These are phyloP conservation scores for Schizonepeta tenuifolia DNA, from an alignment of 257 asterid species.

Conservation along the genomic window DNA sequence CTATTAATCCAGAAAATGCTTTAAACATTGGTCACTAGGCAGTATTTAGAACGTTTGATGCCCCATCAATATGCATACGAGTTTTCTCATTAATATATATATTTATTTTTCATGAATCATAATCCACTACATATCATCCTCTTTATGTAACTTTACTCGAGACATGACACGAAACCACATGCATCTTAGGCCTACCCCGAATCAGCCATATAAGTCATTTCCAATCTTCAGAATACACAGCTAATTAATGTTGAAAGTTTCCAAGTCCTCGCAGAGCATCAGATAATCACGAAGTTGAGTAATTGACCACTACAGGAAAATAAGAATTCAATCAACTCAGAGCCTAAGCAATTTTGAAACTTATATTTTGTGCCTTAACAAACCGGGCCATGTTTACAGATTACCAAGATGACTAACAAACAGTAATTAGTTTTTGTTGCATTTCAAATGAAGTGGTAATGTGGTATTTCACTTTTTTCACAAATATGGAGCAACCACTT, in stretches of 20 bases:
- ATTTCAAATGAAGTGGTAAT: conserved; percentile 4
- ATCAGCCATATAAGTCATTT: neutral
- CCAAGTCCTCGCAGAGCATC: conserved; percentile 7
- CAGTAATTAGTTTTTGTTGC: neutral
- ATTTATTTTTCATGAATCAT: conserved; percentile 11
- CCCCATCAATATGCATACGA: neutral
- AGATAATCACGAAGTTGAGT: conserved; percentile 4
- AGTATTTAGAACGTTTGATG: neutral
- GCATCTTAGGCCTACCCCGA: neutral
- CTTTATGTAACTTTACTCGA: neutral
- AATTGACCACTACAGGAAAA: neutral
- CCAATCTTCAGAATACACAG: neutral
- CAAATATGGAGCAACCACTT: conserved; percentile 37
- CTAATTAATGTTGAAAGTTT: neutral
- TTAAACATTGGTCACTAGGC: conserved; percentile 1
- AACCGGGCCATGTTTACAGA: neutral
- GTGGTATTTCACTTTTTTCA: neutral
- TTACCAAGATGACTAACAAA: conserved; percentile 2
- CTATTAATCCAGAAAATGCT: conserved; percentile 3
- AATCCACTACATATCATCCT: conserved; percentile 3
- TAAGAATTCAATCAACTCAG: neutral
- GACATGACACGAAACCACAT: conserved; percentile 5
- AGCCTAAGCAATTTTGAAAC: conserved; percentile 3
- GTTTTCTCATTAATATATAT: neutral
- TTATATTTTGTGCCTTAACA: neutral